These are phyloP conservation scores for Candida silvatica DNA, from an alignment of 805 yeast species.

Conservation along the genomic window DNA sequence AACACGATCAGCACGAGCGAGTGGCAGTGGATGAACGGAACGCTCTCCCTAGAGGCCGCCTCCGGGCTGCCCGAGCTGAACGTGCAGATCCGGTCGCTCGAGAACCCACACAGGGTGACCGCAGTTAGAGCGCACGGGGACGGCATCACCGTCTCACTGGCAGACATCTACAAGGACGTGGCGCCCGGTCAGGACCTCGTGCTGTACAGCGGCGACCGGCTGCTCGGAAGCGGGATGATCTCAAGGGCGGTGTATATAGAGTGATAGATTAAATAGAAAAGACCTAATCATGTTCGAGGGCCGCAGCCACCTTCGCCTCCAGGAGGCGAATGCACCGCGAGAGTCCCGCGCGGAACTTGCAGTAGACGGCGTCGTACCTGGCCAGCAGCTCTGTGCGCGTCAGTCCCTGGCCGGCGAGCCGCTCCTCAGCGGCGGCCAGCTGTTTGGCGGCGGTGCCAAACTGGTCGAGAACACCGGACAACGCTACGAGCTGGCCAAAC, in stretches of 20 bases:
- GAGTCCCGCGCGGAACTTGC: background rate
- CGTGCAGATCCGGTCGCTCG: constrained; percentile 66
- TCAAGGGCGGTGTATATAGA: constrained; percentile 2
- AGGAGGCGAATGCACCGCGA: constrained; percentile 10
- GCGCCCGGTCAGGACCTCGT: constrained; percentile 88
- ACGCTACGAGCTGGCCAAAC: background rate
- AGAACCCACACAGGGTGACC: constrained; percentile 35
- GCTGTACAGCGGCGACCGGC: constrained; percentile 54
- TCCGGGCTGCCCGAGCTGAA: constrained; percentile 4
- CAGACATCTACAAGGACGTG: constrained; percentile 53
- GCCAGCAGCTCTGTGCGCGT: background rate
- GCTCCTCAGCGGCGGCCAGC: background rate
- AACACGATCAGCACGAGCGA: constrained; percentile 31
- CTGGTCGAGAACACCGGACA: constrained; percentile 1
- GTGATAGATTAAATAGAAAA: constrained; percentile 1
- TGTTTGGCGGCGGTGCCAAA: background rate
- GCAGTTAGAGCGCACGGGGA: constrained; percentile 6
- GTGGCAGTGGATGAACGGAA: constrained; percentile 40
- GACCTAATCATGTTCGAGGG: constrained; percentile 7
- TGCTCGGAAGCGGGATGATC: constrained; percentile 58
- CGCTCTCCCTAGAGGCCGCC: constrained; percentile 4
- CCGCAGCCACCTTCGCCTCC: constrained; percentile 10
- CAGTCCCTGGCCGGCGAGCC: background rate
- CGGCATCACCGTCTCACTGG: constrained; percentile 28
- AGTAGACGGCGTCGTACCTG: background rate